Base-by-base conservation (phyloP, 2,329 filamentous ascomycete genomes). In the Sporothrix brasiliensis region DNA sequence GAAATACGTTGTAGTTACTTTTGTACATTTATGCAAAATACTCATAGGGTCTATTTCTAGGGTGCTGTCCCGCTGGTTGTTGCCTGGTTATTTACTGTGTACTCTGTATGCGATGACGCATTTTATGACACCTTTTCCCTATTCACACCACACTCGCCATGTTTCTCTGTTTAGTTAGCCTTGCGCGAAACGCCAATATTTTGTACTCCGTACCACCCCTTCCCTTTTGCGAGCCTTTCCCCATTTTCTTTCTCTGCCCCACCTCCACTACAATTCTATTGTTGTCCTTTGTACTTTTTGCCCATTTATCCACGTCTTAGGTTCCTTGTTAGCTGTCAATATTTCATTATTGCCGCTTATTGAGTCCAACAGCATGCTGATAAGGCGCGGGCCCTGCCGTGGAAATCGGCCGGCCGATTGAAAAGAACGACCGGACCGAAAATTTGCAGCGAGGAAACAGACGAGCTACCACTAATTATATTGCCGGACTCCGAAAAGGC, bases 131-230 rank as follows among this genome's bases (percentile, higher is more conserved):
- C 41, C 41, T 7, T 44, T 27, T 27, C 44, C 44, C 39, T 24
- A 65, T 65, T 34, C 27, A 30, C 16, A 34, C 60, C 41, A 14
- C 24, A 30, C 39, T 34, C 24, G 44, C 60, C 30, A 21, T 30
- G 61, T n/a, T n/a, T 6, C 61, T 65, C 11, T 50, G 27, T 66
- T 47, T 9, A 65, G 58, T 69, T 71, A 71, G 70, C 66, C 53
- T 69, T 71, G 70, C 70, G 66, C 70, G 34, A 34, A 34, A 34
- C 34, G 6, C 5, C 34, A 34, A 34, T 34, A 9, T 34, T 34
- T 34, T 34, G 34, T 34, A 34, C 6, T 34, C 9, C 9, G 34
- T 34, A 34, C 6, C 34, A 30, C 27, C 50, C 44, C 63, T 54
- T 34, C 13, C 49, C 41, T 49, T 41, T 63, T 39, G 4, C 16